phyloP scores from a whole-genome alignment of 2,329 filamentous ascomycete species.

The Lecanoromycetidae sp. region DNA sequence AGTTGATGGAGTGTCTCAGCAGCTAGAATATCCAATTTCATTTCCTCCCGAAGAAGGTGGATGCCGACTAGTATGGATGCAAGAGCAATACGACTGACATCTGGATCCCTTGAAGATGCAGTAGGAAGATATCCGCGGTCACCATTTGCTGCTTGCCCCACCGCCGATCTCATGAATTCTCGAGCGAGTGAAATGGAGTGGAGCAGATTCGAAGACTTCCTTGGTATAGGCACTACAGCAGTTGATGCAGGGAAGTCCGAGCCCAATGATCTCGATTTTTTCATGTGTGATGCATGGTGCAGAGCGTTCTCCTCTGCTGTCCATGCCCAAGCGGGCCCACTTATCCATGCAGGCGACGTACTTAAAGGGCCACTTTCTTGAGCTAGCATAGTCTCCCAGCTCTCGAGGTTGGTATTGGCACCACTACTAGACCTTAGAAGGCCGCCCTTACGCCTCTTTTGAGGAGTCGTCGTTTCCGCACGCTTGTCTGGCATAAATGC shows the following conservation, averaged over 20 bases:
- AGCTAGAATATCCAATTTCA: conserved; percentile 60
- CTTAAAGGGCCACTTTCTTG: conserved; percentile 33
- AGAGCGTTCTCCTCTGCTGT: conserved; percentile 19
- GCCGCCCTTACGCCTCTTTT: conserved; percentile 31
- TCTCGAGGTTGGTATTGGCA: conserved; percentile 32
- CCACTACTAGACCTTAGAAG: conserved; percentile 41
- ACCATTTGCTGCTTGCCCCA: conserved; percentile 44
- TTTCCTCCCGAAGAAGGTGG: conserved; percentile 80
- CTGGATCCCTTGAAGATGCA: conserved; percentile 39
- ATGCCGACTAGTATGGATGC: conserved; percentile 61
- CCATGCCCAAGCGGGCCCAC: conserved; percentile 59
- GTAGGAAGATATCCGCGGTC: conserved; percentile 55
- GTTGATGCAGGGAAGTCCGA: neutral
- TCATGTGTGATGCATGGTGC: neutral
- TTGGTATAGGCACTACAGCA: conserved; percentile 4
- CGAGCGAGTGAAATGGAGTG: conserved; percentile 46
- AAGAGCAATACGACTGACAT: conserved; percentile 49
- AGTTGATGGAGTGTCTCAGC: conserved; percentile 40
- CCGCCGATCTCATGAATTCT: conserved; percentile 50
- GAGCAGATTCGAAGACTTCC: conserved; percentile 31
- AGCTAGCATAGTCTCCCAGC: conserved; percentile 38
- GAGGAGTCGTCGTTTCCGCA: conserved; percentile 25
- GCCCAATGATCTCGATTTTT: neutral
- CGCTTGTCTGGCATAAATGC: conserved; percentile 39
- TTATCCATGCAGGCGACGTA: conserved; percentile 37